Percentiles rank a stretch among this genome's conserved stretches.
phyloP scores from a whole-genome alignment of 495 filamentous ascomycete genomes.

The Aspergillus leporis region DNA sequence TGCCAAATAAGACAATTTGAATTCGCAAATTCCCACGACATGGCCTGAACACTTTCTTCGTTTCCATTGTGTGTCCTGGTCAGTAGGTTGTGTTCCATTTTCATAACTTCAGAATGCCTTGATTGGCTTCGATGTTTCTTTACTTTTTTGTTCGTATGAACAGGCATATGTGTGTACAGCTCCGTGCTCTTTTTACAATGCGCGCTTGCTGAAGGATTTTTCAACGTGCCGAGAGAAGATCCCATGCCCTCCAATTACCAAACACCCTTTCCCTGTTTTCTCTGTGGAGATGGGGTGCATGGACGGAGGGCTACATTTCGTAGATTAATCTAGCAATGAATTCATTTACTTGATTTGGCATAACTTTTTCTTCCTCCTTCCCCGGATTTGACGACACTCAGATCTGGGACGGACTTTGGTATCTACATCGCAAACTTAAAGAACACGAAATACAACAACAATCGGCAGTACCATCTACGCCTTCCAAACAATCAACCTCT shows the following conservation, averaged over 20 bases:
- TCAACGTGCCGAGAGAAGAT: slow-evolving; percentile 86
- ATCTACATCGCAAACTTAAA: not conserved
- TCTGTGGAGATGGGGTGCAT: slow-evolving; percentile 76
- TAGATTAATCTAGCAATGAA: slow-evolving; percentile 11
- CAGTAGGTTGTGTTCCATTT: slow-evolving; percentile 7
- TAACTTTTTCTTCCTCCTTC: not conserved
- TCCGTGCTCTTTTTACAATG: slow-evolving; percentile 67
- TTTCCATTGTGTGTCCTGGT: slow-evolving; percentile 2
- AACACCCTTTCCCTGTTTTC: slow-evolving; percentile 68
- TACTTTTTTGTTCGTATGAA: slow-evolving; percentile 12
- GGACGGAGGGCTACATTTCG: slow-evolving; percentile 75
- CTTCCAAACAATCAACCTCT: slow-evolving; percentile 61
- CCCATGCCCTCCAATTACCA: slow-evolving; percentile 80
- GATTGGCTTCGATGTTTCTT: slow-evolving; percentile 11
- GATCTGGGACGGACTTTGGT: not conserved
- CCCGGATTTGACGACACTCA: not conserved
- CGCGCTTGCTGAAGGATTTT: slow-evolving; percentile 91
- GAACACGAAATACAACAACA: not conserved
- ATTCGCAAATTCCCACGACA: slow-evolving; percentile 18
- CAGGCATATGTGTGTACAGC: slow-evolving; percentile 99
- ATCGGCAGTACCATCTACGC: slow-evolving; percentile 13
- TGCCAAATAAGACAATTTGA: slow-evolving; percentile 24
- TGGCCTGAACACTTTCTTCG: slow-evolving; percentile 2
- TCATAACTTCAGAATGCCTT: not conserved
- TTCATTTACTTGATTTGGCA: slow-evolving; percentile 1